phyloP scores from a whole-genome alignment of 495 filamentous ascomycete genomes.

The Trichoderma parareesei region DNA sequence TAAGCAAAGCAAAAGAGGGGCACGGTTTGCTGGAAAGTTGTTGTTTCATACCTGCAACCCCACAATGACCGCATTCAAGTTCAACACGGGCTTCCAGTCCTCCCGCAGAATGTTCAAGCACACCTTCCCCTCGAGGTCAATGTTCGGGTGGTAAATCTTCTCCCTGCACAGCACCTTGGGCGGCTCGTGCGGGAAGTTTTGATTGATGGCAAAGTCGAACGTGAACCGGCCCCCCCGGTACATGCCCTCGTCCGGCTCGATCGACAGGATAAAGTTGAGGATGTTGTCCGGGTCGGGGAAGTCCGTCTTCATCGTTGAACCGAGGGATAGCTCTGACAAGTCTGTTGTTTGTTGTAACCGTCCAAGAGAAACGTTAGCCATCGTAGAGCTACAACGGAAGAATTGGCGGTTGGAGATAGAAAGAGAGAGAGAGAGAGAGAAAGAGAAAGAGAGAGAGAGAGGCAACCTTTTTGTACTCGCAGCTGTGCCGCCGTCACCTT shows the following conservation, averaged over 20 bases:
- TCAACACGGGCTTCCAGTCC: slow-evolving; percentile 98
- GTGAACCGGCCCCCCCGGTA: slow-evolving; percentile 85
- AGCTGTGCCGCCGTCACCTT: slow-evolving; percentile 95
- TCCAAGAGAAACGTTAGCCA: too few species aligned
- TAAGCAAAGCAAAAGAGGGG: not conserved
- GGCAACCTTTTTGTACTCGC: slow-evolving; percentile 86
- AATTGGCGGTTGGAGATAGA: too few species aligned
- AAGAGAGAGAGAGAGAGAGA: too few species aligned
- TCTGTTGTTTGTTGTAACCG: slow-evolving; percentile 43
- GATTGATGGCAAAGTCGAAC: slow-evolving; percentile 86
- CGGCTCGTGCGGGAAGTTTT: slow-evolving; percentile 94
- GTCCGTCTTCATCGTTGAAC: slow-evolving; percentile 81
- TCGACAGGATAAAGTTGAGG: slow-evolving; percentile 87
- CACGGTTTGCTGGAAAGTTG: not conserved
- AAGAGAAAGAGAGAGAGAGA: slow-evolving; percentile 1
- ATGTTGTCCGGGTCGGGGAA: slow-evolving; percentile 96
- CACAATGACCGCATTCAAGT: slow-evolving; percentile 93
- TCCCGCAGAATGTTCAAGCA: slow-evolving; percentile 95
- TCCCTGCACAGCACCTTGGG: slow-evolving; percentile 96
- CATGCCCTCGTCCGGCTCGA: slow-evolving; percentile 96
- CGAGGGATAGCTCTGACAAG: slow-evolving; percentile 83
- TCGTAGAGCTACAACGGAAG: too few species aligned
- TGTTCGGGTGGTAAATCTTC: slow-evolving; percentile 99
- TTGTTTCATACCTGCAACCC: slow-evolving; percentile 64
- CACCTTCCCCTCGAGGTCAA: slow-evolving; percentile 95